Conservation (phyloP, 331 rosid genomes). For the Quercus lobata region DNA sequence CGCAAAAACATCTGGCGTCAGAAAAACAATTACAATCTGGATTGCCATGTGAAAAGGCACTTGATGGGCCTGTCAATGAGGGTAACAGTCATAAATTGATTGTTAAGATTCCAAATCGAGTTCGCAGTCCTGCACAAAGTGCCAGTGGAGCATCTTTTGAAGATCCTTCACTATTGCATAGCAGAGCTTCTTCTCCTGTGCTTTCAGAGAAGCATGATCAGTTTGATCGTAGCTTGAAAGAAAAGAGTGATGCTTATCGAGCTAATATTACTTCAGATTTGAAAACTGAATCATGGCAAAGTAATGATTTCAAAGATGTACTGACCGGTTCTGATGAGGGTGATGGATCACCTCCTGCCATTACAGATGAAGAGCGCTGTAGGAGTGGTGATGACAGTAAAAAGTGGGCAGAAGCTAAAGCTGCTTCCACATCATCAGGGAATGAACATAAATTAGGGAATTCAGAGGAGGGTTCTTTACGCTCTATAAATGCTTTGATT, state of each 20-base stretch:
- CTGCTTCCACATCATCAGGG: slow-evolving; percentile 37
- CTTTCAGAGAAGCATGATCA: slow-evolving; percentile 57
- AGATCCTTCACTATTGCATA: slow-evolving; percentile 37
- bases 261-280: slow-evolving; percentile 39
- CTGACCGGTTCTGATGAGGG: slow-evolving; percentile 46
- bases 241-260: slow-evolving; percentile 43
- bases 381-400: slow-evolving; percentile 37
- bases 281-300: slow-evolving; percentile 43
- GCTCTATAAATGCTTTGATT: slow-evolving; percentile 77
- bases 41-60: slow-evolving; percentile 45
- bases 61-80: slow-evolving; percentile 42
- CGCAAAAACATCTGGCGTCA: slow-evolving; percentile 39
- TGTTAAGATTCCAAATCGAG: slow-evolving; percentile 62
- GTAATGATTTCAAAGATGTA: slow-evolving; percentile 37
- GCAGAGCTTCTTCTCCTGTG: slow-evolving; percentile 61
- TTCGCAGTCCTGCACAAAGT: slow-evolving; percentile 65
- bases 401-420: slow-evolving; percentile 39
- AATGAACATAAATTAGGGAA: slow-evolving; percentile 50
- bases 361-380: slow-evolving; percentile 38
- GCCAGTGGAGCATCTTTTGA: slow-evolving; percentile 57
- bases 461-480: slow-evolving; percentile 56
- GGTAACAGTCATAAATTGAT: slow-evolving; percentile 55
- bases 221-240: slow-evolving; percentile 45
- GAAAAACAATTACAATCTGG: slow-evolving; percentile 52
- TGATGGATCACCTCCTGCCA: slow-evolving; percentile 38